Evolutionary conservation across 2,329 filamentous ascomycete species (phyloP).

Genomic region (Trichoderma arundinaceum): DNA sequence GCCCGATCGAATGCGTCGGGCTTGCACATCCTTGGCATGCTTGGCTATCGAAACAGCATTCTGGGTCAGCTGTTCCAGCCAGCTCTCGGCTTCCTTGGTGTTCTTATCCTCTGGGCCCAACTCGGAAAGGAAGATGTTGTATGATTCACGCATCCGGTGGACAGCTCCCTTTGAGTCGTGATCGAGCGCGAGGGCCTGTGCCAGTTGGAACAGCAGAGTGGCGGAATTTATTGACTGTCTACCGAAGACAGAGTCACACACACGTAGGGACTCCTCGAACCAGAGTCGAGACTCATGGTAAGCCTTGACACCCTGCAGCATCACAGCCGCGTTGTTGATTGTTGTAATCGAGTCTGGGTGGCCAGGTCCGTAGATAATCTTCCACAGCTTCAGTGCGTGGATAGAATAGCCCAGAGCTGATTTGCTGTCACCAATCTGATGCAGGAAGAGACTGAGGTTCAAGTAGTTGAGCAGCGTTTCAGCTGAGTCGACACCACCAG

Average conservation of each 20-base stretch:
- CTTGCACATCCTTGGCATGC: slow-evolving; percentile 85
- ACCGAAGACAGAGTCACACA: slow-evolving; percentile 90
- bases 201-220: slow-evolving; percentile 94
- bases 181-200: slow-evolving; percentile 93
- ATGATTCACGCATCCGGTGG: slow-evolving; percentile 92
- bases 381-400: slow-evolving; percentile 94
- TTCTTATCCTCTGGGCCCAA: slow-evolving; percentile 93
- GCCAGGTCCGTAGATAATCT: slow-evolving; percentile 90
- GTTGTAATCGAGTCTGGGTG: slow-evolving; percentile 99
- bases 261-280: slow-evolving; percentile 90
- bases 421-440: slow-evolving; percentile 88
- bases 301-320: slow-evolving; percentile 94
- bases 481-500: slow-evolving; percentile 87
- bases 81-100: slow-evolving; percentile 96
- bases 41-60: slow-evolving; percentile 95
- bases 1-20: slow-evolving; percentile 71
- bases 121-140: slow-evolving; percentile 89
- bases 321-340: slow-evolving; percentile 97
- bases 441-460: slow-evolving; percentile 92
- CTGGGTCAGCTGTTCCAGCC: slow-evolving; percentile 94
- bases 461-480: slow-evolving; percentile 96
- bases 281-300: slow-evolving; percentile 94
- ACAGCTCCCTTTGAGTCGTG: slow-evolving; percentile 92
- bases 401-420: slow-evolving; percentile 86
- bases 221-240: slow-evolving; percentile 90